Percentiles rank a stretch among this genome's conserved stretches.
Conservation (phyloP, 139 green algal genomes). For the Coelastrella sp. region DNA sequence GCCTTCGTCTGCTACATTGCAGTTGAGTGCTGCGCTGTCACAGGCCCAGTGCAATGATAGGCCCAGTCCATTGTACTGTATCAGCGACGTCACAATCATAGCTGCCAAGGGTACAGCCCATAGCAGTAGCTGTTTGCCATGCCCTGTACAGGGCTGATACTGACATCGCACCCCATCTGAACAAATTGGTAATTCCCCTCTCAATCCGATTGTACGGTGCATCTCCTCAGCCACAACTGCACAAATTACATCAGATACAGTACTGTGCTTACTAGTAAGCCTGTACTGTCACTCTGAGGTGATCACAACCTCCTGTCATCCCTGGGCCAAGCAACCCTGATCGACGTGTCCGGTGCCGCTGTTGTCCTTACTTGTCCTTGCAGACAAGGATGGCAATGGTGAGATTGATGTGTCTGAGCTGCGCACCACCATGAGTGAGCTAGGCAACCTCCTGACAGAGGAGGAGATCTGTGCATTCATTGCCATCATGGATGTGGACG, state of each 20-base stretch:
- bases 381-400: slow-evolving; percentile 53
- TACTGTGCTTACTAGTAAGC: neutral
- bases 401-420: slow-evolving; percentile 32
- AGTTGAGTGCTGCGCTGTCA: too few relatives aligned
- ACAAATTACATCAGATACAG: neutral
- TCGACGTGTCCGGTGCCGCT: neutral
- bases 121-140: too few relatives aligned
- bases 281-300: neutral
- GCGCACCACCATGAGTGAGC: slow-evolving; percentile 62
- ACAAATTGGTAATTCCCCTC: too few relatives aligned
- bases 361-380: neutral
- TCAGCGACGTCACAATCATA: too few relatives aligned
- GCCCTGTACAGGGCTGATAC: too few relatives aligned
- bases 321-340: neutral
- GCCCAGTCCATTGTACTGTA: too few relatives aligned
- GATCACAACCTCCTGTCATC: neutral
- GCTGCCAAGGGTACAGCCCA: too few relatives aligned
- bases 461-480: slow-evolving; percentile 65
- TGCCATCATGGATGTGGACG: slow-evolving; percentile 66
- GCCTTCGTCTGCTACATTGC: too few relatives aligned
- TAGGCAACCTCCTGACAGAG: slow-evolving; percentile 66
- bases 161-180: too few relatives aligned
- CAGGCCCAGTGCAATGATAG: too few relatives aligned
- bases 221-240: too few relatives aligned
- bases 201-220: too few relatives aligned